Evolutionary conservation across 805 yeast species (phyloP), one percentile per base, ranked within the genome.

Genomic region (Suhomyces sp.): DNA sequence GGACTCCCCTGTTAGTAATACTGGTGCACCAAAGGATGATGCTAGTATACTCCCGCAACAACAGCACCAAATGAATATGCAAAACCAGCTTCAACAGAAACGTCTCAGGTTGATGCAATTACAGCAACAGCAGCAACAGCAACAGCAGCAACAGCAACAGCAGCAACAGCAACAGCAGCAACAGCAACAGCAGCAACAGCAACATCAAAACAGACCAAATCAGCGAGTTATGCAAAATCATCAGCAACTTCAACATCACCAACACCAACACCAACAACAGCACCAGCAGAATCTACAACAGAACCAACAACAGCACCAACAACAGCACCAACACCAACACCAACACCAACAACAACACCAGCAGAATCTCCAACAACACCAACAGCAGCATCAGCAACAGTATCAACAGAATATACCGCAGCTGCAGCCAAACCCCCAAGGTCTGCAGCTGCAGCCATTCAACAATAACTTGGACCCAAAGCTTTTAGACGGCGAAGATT

Each of bases 11-110:
- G 24, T 20, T 6, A 43, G 21, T 25, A 25, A 15, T n/a, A 2
- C 24, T 17, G 46, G 46, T 12, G 15, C 15, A 7, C 44, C 29
- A 17, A 41, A 41, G 46, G 33, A 43, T 40, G 51, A 41, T 48
- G 35, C 35, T 19, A 44, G 50, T 46, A 17, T 46, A 21, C 49
- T 46, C 2, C 44, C 57, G 17, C 61, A 57, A 40, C 60, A 57
- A 46, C 62, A 57, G 37, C 51, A 47, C 9, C 63, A 53, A 48
- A 47, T 55, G 39, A 55, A 59, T 31, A 20, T 61, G 35, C 61
- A 56, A 47, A 52, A 47, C 46, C 62, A 59, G 53, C 48, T 55
- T 27, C 57, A 54, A 45, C 64, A 58, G 37, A 57, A 59, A 41
- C 46, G 61, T 39, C 31, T 57, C 39, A 57, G 58, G 52, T 51